Evolutionary conservation across 345 rosid genomes (phyloP), one percentile per base, ranked within the genome.

Genomic region (Camelina sativa): DNA sequence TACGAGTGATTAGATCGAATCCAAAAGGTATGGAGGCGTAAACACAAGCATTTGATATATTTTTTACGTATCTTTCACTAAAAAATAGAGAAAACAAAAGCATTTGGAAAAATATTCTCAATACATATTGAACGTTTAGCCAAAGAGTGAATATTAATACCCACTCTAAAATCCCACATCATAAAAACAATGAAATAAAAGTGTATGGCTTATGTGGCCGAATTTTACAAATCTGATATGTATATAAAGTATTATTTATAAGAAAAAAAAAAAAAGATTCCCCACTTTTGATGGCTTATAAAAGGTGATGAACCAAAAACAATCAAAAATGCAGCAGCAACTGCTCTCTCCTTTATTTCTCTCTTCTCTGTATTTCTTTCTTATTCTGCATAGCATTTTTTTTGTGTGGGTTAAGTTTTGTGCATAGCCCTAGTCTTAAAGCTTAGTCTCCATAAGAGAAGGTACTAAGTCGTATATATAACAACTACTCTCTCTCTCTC

Each of bases 201-300:
- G 25, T 4, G n/a, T 51, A 25, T 30, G 40, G 52, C 61, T 32
- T 53, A 73, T 30, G 60, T 68, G 62, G 63, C 9, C 20, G 38
- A 69, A 53, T 32, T 52, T 44, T 17, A 52, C 46, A 75, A 25
- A 62, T 61, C 79, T 43, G 63, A 76, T 34, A 64, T 61, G 22
- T 76, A 69, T 55, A 16, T 25, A 50, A 7, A 43, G 4, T 2
- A 1, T 11, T 46, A 28, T 11, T 2, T 23, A 0, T 3, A 54
- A 22, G 30, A 64, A 63, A 62, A 2, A 44, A 2, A 44, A 63
- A n/a, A 56, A 60, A 78, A 73, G 73, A 67, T 54, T 60, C 78
- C 17, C 61, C 79, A 64, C 81, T 83, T 44, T 44, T 67, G 53
- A 66, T 30, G 47, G 65, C 77, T 62, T 84, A 83, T 83, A 82